phyloP scores from a whole-genome alignment of 345 rosid species.

The Stellera chamaejasme region DNA sequence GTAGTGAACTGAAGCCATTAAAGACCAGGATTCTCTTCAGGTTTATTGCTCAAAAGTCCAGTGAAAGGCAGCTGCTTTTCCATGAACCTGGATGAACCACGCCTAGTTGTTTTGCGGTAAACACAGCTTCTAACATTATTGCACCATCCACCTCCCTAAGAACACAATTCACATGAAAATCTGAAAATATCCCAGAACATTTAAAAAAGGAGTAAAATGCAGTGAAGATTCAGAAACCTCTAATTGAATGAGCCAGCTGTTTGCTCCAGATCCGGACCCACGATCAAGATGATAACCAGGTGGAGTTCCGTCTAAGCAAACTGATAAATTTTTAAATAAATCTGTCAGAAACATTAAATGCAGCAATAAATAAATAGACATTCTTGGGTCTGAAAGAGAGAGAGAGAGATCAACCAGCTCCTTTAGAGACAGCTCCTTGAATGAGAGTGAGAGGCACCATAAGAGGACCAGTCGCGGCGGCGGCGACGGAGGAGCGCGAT shows the following conservation, averaged over 20 bases:
- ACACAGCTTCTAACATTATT: slow-evolving; percentile 42
- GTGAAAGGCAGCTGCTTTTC: slow-evolving; percentile 62
- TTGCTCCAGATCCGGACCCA: slow-evolving; percentile 72
- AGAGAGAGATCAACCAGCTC: slow-evolving; percentile 51
- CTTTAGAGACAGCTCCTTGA: slow-evolving; percentile 69
- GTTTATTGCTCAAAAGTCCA: slow-evolving; percentile 66
- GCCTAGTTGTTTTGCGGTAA: slow-evolving; percentile 65
- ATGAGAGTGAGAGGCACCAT: slow-evolving; percentile 76
- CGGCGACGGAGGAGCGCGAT: slow-evolving; percentile 4
- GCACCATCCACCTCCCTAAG: slow-evolving; percentile 95
- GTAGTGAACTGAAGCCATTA: neutral
- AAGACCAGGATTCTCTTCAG: slow-evolving; percentile 76
- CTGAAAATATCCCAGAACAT: neutral
- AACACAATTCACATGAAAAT: slow-evolving; percentile 6
- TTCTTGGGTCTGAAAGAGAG: neutral
- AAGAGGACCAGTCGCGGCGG: slow-evolving; percentile 25
- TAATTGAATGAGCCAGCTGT: slow-evolving; percentile 74
- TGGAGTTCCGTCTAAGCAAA: slow-evolving; percentile 78
- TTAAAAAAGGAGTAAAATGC: neutral
- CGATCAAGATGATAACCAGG: slow-evolving; percentile 83
- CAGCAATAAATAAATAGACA: neutral
- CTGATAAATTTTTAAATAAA: slow-evolving; percentile 23
- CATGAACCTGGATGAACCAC: slow-evolving; percentile 75
- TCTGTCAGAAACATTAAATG: neutral
- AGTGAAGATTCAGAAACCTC: slow-evolving; percentile 39